Base-by-base conservation (phyloP, 352 stramenopile species). In the Pythium dissotocum region DNA sequence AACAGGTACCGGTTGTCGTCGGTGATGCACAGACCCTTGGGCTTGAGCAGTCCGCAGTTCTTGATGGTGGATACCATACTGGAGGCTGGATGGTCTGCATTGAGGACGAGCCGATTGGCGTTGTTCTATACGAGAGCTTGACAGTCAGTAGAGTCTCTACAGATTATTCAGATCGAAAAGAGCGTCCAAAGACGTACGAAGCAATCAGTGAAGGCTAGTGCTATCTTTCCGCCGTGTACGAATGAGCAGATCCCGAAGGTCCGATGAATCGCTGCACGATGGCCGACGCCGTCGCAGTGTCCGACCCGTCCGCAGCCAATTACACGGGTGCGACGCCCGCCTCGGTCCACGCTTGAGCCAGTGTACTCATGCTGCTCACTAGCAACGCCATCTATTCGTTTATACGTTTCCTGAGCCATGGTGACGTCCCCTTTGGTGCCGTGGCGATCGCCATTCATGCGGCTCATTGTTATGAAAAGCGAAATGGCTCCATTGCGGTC, bases 1-100 rank as follows among this genome's bases (percentile, higher is more conserved):
- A 87, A 85, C 61, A 88, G 53, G 42, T 83, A 75, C 12, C 73
- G 65, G 0, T 67, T 69, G 38, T 87, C 77, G 44, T 70, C 59
- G 9, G 80, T 85, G 10, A 70, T 60, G 61, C 59, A 75, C 13
- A 88, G 73, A 1, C 78, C 80, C 33, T 82, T 85, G 1, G 78
- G 78, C n/a, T 65, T 66, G 21, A 84, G 70, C n/a, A 88, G 69
- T 8, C 72, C 70, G 4, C 76, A 69, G 33, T 65, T 72, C 9
- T 70, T 54, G 1, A 80, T 42, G 12, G 67, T 82, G 32, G 16
- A 21, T 3, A 63, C 58, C 12, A 6, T 8, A 7, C 58, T 28
- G 2, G 67, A 10, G 10, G 9, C 2, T 3, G 32, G 13, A 18
- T 61, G 16, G 7, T 61, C 55, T 10, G 36, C 55, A 35, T 30